Base-by-base conservation (phyloP, 2,329 filamentous ascomycete species). In the Alternaria dauci region DNA sequence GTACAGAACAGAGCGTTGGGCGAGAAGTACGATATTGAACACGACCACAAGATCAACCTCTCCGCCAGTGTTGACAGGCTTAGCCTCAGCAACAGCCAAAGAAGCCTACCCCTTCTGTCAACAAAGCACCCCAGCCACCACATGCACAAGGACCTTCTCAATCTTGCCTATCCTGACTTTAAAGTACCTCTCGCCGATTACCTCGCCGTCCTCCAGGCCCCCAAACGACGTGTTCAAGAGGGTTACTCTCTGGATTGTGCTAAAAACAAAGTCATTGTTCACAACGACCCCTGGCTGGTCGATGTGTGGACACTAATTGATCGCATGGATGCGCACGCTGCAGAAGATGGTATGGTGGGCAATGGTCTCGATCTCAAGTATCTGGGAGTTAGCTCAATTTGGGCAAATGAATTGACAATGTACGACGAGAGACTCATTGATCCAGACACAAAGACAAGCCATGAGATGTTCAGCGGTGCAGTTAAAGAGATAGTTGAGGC, bases 241-340 rank as follows among this genome's bases (percentile, higher is more conserved):
- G 88, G 83, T 16, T 85, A 85, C 62, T 76, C 81, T 7, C 81
- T 89, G 47, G 81, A 93, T 69, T 88, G 87, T 59, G 78, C 80
- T 16, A 85, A 81, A 48, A 95, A 95, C 70, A 85, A 86, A 62
- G 79, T 84, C 6, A 85, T 94, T n/a, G 84, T 91, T 1, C 81
- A 84, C 6, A 90, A 92, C 61, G 89, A 94, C 70, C 87, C 86
- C 30, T 92, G 91, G 87, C 81, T 94, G n/a, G 85, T 88, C 58
- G 89, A 91, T 57, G 81, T 91, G n/a, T 96, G 92, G 92, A 86
- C 88, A 47, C 92, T 91, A 84, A 83, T 94, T 48, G 84, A 86
- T 59, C 87, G 90, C n/a, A 79, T 83, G 65, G 88, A 91, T 67
- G 82, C 85, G 26, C 87, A 88, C 30, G 87, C 89, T 2, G 82